phyloP scores from a whole-genome alignment of 2,329 filamentous ascomycete species.

The Fusarium sororula region DNA sequence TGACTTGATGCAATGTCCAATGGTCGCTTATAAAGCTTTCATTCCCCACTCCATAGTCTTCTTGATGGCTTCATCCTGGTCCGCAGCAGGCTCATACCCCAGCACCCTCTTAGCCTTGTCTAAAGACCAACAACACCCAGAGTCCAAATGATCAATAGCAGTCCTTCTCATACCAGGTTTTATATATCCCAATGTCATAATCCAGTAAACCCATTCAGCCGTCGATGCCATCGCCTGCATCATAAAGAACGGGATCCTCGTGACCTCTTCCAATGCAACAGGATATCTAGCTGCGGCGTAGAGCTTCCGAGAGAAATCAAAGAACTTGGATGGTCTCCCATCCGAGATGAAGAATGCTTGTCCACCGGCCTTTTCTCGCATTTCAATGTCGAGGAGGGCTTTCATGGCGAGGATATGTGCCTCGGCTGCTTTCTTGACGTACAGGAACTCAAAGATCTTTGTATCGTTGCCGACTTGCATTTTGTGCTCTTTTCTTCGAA shows the following conservation, averaged over 20 bases:
- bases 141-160: background rate
- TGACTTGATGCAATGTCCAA: too few species aligned
- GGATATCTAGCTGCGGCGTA: background rate
- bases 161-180: background rate
- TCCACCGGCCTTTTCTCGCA: accelerated
- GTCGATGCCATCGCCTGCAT: background rate
- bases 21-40: background rate
- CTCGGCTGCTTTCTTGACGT: background rate
- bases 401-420: background rate
- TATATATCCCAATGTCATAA: background rate
- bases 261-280: background rate
- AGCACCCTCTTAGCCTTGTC: background rate
- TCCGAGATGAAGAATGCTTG: slow-evolving; percentile 3
- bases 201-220: background rate
- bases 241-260: background rate
- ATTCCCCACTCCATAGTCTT: background rate
- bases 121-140: background rate
- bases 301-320: background rate
- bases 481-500: background rate
- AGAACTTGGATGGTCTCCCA: background rate
- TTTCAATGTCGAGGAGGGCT: background rate
- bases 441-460: background rate
- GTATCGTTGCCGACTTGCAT: background rate
- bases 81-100: background rate
- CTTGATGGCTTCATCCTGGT: background rate